A percentile compares a stretch with the other conserved stretches of the same genome.
These are phyloP conservation scores for Entrophospora sp. DNA, from an alignment of 192 early-diverging fungal genomes.

Conservation along the genomic window DNA sequence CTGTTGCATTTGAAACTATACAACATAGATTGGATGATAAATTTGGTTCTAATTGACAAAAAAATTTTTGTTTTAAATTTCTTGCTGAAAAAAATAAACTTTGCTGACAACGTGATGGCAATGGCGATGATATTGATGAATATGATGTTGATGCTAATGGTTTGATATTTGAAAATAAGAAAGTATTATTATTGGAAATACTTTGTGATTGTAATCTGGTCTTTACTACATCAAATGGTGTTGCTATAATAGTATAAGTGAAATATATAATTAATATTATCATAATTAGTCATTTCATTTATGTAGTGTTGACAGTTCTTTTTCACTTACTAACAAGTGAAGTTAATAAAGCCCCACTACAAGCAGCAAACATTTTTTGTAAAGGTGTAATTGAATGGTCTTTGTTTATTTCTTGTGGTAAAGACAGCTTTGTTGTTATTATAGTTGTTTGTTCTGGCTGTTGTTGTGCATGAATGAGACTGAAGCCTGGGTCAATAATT, in stretches of 20 bases:
- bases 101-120: constrained; percentile 12
- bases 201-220: constrained; percentile 67
- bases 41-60: not conserved
- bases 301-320: constrained; percentile 23
- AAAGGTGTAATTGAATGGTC: constrained; percentile 8
- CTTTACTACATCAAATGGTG: constrained; percentile 86
- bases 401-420: too few relatives aligned
- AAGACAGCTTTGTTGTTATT: too few relatives aligned
- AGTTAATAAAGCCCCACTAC: constrained; percentile 71
- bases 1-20: constrained; percentile 4
- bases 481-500: too few relatives aligned
- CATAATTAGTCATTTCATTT: constrained; percentile 27
- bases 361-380: constrained; percentile 74
- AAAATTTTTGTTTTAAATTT: not conserved
- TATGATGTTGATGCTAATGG: not conserved
- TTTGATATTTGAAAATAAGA: constrained; percentile 23
- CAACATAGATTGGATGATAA: constrained; percentile 8
- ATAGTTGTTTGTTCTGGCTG: too few relatives aligned
- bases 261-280: constrained; percentile 11
- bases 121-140: not conserved
- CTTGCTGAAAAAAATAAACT: not conserved
- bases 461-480: too few relatives aligned
- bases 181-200: constrained; percentile 35
- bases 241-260: constrained; percentile 46
- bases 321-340: constrained; percentile 60